Base-by-base conservation (phyloP, 73 alveolate species). In the Loxodes magnus region DNA sequence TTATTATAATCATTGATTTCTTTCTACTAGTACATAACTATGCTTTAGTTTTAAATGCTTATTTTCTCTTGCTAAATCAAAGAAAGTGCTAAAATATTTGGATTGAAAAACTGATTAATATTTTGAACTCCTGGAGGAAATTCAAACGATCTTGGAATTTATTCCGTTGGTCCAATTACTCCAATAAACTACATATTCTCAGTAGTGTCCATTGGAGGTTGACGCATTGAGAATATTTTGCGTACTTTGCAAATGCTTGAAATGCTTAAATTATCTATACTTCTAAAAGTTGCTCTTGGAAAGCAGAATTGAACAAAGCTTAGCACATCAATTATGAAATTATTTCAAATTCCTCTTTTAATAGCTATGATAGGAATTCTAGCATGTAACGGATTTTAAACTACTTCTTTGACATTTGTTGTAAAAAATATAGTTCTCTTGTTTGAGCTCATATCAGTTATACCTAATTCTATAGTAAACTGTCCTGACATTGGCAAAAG, bases 301-400 rank as follows among this genome's bases (percentile, higher is more conserved):
- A 39, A 39, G 53, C 53, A 39, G 21, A 30, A 10, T 0, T 10
- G 7, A n/a, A 39, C 53, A 15, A 19, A 15, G 21, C 53, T n/a
- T 10, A 15, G 2, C 53, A 39, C 21, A 39, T 39, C 53, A 0
- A 39, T 39, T 1, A 30, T 17, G 7, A 39, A 17, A 15, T 15
- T 9, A 39, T 23, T 7, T 30, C 53, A 39, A 17, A 30, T 15
- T 9, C 53, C 53, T 39, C 53, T 39, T n/a, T 17, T 7, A 15
- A 39, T 17, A 39, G 53, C 22, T 10, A 23, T 9, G 21, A 17
- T 39, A 17, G 53, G 53, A 17, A 39, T 39, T 39, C 53, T n/a
- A 7, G 53, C 7, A 39, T 39, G 53, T 10, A 39, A 19, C 14
- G 53, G 53, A 15, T 10, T 15, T 39, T n/a, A n/a, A 1, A 39